phyloP scores from a whole-genome alignment of 768 basidiomycete species.

The Auriscalpium orientale region DNA sequence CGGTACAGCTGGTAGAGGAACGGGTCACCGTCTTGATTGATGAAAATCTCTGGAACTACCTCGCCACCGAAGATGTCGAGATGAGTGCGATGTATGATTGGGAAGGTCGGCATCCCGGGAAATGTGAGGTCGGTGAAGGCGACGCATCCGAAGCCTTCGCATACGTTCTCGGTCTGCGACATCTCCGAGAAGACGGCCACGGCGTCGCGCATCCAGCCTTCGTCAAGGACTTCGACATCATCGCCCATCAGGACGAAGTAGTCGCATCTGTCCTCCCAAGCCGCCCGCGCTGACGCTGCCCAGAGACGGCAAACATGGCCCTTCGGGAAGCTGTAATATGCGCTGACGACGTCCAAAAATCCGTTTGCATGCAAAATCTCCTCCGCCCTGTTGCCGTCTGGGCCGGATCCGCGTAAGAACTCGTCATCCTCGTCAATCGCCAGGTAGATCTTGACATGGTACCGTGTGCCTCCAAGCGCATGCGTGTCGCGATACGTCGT shows the following conservation, averaged over 20 bases:
- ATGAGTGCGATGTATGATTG: constrained; percentile 47
- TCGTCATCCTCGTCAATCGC: constrained; percentile 45
- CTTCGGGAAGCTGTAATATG: constrained; percentile 31
- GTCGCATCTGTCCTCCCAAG: constrained; percentile 40
- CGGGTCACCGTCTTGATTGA: constrained; percentile 55
- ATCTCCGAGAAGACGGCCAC: constrained; percentile 32
- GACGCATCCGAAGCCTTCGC: constrained; percentile 47
- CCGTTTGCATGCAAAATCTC: constrained; percentile 30
- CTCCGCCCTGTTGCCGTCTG: constrained; percentile 27
- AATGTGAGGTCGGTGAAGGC: constrained; percentile 49
- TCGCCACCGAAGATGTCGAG: constrained; percentile 46
- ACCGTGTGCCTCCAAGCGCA: constrained; percentile 24
- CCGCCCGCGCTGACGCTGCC: constrained; percentile 40
- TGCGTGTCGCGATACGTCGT: constrained; percentile 42
- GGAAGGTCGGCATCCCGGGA: constrained; percentile 58
- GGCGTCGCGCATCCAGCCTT: constrained; percentile 43
- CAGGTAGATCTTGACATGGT: constrained; percentile 38
- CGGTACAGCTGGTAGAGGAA: constrained; percentile 56
- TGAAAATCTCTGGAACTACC: constrained; percentile 42
- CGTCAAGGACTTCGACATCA: constrained; percentile 42
- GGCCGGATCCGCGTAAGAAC: constrained; percentile 28
- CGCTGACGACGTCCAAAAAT: constrained; percentile 28
- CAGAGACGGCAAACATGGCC: constrained; percentile 49
- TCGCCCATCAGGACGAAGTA: constrained; percentile 51
- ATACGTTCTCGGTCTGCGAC: constrained; percentile 22